A percentile compares a stretch with the other conserved stretches of the same genome.
These are phyloP conservation scores for Pseudopediastrum boryanum DNA, from an alignment of 139 green algal species.

Conservation along the genomic window DNA sequence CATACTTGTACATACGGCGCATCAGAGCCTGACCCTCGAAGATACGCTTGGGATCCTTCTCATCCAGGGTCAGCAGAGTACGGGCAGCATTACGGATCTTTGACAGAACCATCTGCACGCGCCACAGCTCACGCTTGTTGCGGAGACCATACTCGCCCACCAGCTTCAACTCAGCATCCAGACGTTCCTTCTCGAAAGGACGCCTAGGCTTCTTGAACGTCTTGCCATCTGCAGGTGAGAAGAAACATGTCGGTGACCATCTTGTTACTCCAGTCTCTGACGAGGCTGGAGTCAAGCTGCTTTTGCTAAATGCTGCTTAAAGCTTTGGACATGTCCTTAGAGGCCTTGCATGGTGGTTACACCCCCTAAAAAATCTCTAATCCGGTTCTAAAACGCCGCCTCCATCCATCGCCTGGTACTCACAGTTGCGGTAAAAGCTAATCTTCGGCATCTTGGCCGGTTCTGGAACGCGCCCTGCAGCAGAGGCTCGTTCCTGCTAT, in stretches of 20 bases:
- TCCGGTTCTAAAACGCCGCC: not conserved
- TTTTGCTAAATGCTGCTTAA: not conserved
- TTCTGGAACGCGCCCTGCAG: too few relatives aligned
- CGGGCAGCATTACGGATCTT: constrained; percentile 94
- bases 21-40: constrained; percentile 97
- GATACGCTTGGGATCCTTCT: constrained; percentile 95
- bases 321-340: not conserved
- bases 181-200: constrained; percentile 99
- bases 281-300: not conserved
- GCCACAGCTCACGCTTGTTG: constrained; percentile 99
- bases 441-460: constrained; percentile 79
- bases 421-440: constrained; percentile 87
- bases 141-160: constrained; percentile 98
- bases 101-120: constrained; percentile 92
- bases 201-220: constrained; percentile 99
- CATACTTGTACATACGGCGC: constrained; percentile 97
- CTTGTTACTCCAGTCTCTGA: not conserved
- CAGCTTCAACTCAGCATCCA: constrained; percentile 99
- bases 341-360: not conserved
- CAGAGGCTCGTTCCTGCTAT: too few relatives aligned
- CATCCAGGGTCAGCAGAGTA: constrained; percentile 95
- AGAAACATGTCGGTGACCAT: not conserved
- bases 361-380: not conserved
- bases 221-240: constrained; percentile 86
- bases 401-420: constrained; percentile 30